A percentile compares a stretch with the other conserved stretches of the same genome.
phyloP scores from a whole-genome alignment of 371 early-diverging fungal genomes.

The Syncephalastrum racemosum region DNA sequence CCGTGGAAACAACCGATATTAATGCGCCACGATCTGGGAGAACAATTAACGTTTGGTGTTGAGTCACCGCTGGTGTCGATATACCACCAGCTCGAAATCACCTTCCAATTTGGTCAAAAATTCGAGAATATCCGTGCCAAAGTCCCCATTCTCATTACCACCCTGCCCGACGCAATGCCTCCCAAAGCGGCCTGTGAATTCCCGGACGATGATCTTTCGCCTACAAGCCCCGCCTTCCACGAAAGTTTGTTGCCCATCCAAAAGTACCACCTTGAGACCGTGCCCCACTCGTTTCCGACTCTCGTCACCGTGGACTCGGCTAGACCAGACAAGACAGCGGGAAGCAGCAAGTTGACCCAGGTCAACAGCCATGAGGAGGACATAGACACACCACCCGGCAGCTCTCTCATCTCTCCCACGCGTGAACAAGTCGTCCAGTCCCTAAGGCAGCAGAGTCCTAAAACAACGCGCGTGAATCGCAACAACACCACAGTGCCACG shows the following conservation, averaged over 20 bases:
- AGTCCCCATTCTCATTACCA: slow-evolving; percentile 36
- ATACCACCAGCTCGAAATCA: slow-evolving; percentile 39
- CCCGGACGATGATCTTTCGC: background rate
- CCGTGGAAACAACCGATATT: slow-evolving; percentile 36
- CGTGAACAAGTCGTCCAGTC: no score
- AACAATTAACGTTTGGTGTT: slow-evolving; percentile 27
- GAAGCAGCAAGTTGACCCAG: no score
- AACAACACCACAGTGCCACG: no score
- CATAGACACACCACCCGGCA: no score
- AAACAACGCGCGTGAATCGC: no score
- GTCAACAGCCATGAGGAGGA: no score
- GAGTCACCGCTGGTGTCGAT: slow-evolving; percentile 39
- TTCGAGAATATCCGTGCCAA: slow-evolving; percentile 35
- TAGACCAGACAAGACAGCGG: no score
- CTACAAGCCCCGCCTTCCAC: no score
- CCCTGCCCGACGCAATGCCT: slow-evolving; percentile 7
- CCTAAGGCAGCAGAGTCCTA: no score
- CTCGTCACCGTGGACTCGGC: background rate
- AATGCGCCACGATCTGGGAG: slow-evolving; percentile 30
- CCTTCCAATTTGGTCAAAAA: slow-evolving; percentile 39
- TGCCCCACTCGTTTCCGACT: background rate
- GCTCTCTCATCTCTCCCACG: no score
- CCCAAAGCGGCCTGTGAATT: background rate
- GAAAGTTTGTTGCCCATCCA: background rate
- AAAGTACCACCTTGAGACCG: slow-evolving; percentile 1